Evolutionary conservation across 2,329 filamentous ascomycete genomes (phyloP).

Genomic region (Exophiala alcalophila): DNA sequence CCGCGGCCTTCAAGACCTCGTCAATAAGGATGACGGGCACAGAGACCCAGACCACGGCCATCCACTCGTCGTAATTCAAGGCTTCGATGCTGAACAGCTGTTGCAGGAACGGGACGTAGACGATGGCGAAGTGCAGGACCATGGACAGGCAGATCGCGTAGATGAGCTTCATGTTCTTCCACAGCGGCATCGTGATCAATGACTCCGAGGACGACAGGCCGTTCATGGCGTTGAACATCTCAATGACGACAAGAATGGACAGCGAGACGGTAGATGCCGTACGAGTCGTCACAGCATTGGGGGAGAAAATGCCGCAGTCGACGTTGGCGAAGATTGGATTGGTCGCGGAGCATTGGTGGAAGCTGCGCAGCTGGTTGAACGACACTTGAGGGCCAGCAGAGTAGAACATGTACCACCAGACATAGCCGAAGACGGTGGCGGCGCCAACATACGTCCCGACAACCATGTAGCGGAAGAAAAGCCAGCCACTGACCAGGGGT

Average conservation of each 20-base stretch:
- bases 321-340: constrained; percentile 75
- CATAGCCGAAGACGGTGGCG: constrained; percentile 93
- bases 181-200: constrained; percentile 87
- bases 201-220: constrained; percentile 93
- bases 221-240: constrained; percentile 99
- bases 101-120: constrained; percentile 90
- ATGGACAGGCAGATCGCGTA: constrained; percentile 92
- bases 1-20: constrained; percentile 74
- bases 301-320: constrained; percentile 86
- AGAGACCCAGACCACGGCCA: constrained; percentile 83
- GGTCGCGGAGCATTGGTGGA: constrained; percentile 75
- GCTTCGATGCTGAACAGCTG: constrained; percentile 86
- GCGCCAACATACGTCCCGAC: constrained; percentile 93
- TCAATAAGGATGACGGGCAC: constrained; percentile 87
- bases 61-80: constrained; percentile 82
- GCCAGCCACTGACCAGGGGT: constrained; percentile 85
- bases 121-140: constrained; percentile 87
- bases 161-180: constrained; percentile 97
- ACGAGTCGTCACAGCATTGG: constrained; percentile 70
- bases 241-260: constrained; percentile 88
- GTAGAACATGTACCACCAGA: constrained; percentile 99
- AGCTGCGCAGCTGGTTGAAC: constrained; percentile 85
- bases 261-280: constrained; percentile 90
- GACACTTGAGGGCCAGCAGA: constrained; percentile 82
- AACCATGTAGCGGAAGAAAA: constrained; percentile 96